These are phyloP conservation scores for Solanum medicagineum DNA, from an alignment of 257 asterid species.

Conservation along the genomic window DNA sequence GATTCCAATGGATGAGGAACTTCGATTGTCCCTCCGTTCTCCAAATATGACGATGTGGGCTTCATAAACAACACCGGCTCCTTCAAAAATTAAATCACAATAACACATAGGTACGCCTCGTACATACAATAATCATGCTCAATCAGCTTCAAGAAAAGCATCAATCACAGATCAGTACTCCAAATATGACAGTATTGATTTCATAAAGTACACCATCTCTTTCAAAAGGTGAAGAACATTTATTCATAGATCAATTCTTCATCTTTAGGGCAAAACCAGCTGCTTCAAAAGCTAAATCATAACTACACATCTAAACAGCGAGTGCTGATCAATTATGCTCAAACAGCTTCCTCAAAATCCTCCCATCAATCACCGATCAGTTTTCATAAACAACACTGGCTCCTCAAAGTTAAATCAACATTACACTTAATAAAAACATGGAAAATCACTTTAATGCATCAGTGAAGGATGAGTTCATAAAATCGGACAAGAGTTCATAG, in stretches of 20 bases:
- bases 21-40: conserved; percentile 77
- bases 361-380: neutral
- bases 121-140: neutral
- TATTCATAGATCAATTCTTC: neutral
- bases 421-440: neutral
- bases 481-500: neutral
- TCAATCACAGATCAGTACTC: neutral
- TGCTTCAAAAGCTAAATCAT: neutral
- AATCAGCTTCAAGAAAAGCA: neutral
- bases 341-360: neutral
- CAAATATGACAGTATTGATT: neutral
- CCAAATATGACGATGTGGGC: conserved; percentile 90
- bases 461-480: neutral
- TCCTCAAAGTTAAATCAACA: neutral
- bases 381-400: neutral
- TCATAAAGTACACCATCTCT: neutral
- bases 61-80: conserved; percentile 95
- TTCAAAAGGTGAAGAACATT: neutral
- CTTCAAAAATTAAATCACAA: neutral
- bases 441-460: neutral
- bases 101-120: neutral
- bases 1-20: conserved; percentile 74
- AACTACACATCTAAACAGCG: neutral
- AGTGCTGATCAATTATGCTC: neutral
- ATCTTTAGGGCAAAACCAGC: neutral